Evolutionary conservation across 2,329 filamentous ascomycete species (phyloP).

Genomic region (Exophiala xenobiotica): DNA sequence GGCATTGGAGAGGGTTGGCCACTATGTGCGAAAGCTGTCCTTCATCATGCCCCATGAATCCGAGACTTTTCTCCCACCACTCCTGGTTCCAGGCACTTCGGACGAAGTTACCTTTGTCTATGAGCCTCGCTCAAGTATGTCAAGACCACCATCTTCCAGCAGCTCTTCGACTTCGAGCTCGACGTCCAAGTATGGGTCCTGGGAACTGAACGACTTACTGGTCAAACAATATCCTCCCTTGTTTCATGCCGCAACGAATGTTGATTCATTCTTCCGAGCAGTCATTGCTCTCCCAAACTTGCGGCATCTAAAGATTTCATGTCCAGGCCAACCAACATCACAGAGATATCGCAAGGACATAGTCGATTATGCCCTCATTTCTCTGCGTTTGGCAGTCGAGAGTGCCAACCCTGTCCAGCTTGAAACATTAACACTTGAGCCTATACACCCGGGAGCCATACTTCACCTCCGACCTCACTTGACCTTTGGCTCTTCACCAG

Average conservation of each 20-base stretch:
- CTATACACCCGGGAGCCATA: slow-evolving; percentile 72
- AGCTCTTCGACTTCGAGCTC: slow-evolving; percentile 35
- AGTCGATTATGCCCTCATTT: slow-evolving; percentile 87
- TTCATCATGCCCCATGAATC: slow-evolving; percentile 74
- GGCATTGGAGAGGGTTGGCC: slow-evolving; percentile 73
- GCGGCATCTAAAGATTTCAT: slow-evolving; percentile 71
- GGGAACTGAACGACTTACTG: slow-evolving; percentile 75
- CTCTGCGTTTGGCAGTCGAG: slow-evolving; percentile 79
- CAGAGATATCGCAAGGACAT: slow-evolving; percentile 73
- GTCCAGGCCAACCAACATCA: slow-evolving; percentile 67
- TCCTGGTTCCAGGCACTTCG: slow-evolving; percentile 74
- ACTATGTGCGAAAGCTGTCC: slow-evolving; percentile 72
- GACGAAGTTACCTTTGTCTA: slow-evolving; percentile 80
- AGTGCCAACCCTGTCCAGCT: slow-evolving; percentile 66
- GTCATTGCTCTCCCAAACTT: slow-evolving; percentile 68
- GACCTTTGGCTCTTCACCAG: slow-evolving; percentile 72
- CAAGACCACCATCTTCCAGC: slow-evolving; percentile 57
- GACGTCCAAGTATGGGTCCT: slow-evolving; percentile 73
- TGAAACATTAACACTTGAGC: slow-evolving; percentile 67
- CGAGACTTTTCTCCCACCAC: slow-evolving; percentile 80
- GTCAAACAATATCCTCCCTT: slow-evolving; percentile 84
- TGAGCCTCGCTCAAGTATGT: slow-evolving; percentile 65
- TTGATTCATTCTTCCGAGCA: slow-evolving; percentile 76
- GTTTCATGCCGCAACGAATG: slow-evolving; percentile 86
- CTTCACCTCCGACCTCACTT: slow-evolving; percentile 73